phyloP scores from a whole-genome alignment of 106 monocot genomes.

The Narthecium ossifragum region DNA sequence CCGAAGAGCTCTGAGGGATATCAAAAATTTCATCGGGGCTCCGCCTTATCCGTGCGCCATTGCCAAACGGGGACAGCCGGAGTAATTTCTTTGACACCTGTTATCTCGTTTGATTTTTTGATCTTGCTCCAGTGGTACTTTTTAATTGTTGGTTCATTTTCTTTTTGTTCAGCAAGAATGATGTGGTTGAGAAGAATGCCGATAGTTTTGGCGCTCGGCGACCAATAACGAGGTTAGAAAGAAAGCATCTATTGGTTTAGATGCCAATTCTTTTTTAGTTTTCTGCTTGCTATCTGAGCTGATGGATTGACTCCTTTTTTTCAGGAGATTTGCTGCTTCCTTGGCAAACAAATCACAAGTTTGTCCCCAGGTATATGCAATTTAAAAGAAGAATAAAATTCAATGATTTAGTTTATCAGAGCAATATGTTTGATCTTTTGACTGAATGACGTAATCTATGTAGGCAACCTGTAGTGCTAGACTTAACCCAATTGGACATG shows the following conservation, averaged over 20 bases:
- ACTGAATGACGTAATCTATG: background rate
- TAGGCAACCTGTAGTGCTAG: background rate
- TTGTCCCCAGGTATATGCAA: slow-evolving; percentile 34
- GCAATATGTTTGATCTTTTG: background rate
- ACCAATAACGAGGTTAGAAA: slow-evolving; percentile 70
- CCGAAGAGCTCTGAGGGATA: slow-evolving; percentile 74
- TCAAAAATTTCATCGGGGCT: slow-evolving; percentile 46
- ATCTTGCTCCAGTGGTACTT: background rate
- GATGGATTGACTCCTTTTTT: slow-evolving; percentile 8
- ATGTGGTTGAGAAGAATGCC: slow-evolving; percentile 15
- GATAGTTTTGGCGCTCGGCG: slow-evolving; percentile 13
- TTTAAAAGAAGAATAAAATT: background rate
- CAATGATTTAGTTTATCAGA: too few relatives aligned
- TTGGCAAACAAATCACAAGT: slow-evolving; percentile 40
- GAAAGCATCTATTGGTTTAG: background rate
- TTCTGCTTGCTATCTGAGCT: background rate
- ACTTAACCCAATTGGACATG: slow-evolving; percentile 28
- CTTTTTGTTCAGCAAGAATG: slow-evolving; percentile 31
- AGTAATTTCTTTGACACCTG: too few relatives aligned
- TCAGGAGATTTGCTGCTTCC: slow-evolving; percentile 65
- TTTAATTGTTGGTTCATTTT: slow-evolving; percentile 3
- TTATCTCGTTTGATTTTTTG: background rate
- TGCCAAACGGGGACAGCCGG: slow-evolving; percentile 36
- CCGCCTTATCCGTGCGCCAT: slow-evolving; percentile 37
- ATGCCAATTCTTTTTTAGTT: background rate